Base-by-base conservation (phyloP, 1,139 yeast species). In the Geotrichum australiense region DNA sequence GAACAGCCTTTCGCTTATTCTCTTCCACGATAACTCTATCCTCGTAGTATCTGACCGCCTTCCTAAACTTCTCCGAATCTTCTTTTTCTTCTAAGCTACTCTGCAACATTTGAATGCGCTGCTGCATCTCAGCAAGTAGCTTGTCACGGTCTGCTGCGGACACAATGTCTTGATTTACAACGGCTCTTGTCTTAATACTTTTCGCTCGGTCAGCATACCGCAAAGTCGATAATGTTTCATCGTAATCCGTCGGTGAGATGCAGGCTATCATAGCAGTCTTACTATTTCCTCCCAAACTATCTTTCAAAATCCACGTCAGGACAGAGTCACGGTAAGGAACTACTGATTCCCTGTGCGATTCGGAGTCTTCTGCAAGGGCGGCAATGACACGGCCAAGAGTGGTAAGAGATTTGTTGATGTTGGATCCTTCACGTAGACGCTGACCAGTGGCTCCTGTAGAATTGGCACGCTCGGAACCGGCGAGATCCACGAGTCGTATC, bases 241-340 rank as follows among this genome's bases (percentile, higher is more conserved):
- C 91, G 53, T 74, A 76, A 55, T 79, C 86, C 11, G 82, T 68
- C 0, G 94, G 89, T 0, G 89, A 78, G 1, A 82, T 66, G 56
- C 89, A 80, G 28, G 84, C 84, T 6, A 81, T 68, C 89, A 81
- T 81, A 31, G 77, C 76, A 1, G 86, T 81, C 53, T 78, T 78
- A 20, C 85, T 76, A 53, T 81, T 81, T 1, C 91, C 91, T 1
- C 85, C 82, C 26, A 81, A 65, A 49, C 76, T 76, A 50, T 81
- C 89, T 53, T 78, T 79, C 45, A 83, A 66, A 3, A 83, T 62
- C 73, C 86, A 80, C 0, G 94, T 83, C 44, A 83, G 63, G 0
- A 70, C 68, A 0, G 91, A 81, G 50, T 83, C 94, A 46, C 94
- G 66, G 54, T 77, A 83, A 0, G 94, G 89, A 2, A 78, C 70